Evolutionary conservation across 2,329 filamentous ascomycete species (phyloP).

Genomic region (Curvularia lunata): DNA sequence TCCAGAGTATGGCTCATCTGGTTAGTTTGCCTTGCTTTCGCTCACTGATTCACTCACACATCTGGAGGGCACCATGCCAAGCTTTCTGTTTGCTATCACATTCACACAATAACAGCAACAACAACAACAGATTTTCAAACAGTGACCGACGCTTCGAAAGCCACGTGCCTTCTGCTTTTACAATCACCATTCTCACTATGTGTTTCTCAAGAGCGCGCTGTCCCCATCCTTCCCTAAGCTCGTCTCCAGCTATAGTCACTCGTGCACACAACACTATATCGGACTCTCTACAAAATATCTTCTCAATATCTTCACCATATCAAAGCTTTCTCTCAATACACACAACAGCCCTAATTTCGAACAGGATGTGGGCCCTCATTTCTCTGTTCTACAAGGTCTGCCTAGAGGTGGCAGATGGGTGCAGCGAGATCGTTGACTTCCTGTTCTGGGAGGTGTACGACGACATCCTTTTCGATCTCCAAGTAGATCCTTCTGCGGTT

Average conservation of each 20-base stretch:
- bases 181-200: not conserved
- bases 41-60: slow-evolving; percentile 4
- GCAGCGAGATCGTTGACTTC: not conserved
- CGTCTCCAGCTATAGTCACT: not conserved
- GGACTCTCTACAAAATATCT: too few relatives aligned
- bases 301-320: not conserved
- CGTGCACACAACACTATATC: not conserved
- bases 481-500: not conserved
- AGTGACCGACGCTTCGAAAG: not conserved
- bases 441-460: slow-evolving; percentile 2
- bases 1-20: not conserved
- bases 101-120: not conserved
- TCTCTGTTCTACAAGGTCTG: not conserved
- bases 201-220: not conserved
- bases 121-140: not conserved
- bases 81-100: slow-evolving; percentile 7
- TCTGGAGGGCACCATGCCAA: slow-evolving; percentile 2
- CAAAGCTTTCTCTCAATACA: not conserved
- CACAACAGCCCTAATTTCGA: too few relatives aligned
- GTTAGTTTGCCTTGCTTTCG: not conserved
- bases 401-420: not conserved
- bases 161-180: not conserved
- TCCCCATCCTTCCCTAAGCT: not conserved
- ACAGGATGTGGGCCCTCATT: slow-evolving; percentile 3
- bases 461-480: not conserved